Evolutionary conservation across 768 basidiomycete species (phyloP), one percentile per base, ranked within the genome.

Genomic region (Neoboletus subvelutipes): DNA sequence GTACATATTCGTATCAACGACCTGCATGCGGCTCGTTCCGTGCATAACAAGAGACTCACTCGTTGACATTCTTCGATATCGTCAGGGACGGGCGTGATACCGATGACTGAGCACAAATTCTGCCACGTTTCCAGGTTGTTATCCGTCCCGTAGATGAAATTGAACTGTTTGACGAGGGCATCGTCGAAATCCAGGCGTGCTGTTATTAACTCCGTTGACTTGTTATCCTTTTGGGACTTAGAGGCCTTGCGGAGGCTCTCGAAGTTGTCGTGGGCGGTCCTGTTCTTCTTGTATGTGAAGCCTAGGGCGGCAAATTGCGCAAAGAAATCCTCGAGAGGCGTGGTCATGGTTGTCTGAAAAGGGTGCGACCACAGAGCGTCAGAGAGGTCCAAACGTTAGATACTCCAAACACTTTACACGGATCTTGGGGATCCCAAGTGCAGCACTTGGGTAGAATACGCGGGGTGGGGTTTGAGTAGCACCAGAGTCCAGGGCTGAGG

Each of bases 261-360:
- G 20, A 70, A 68, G 55, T 72, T 71, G 39, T 18, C n/a, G 31
- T 60, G 58, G 0, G 69, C 69, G 7, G 67, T 58, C 15, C 8
- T 26, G 28, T 50, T 28, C 17, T 12, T 13, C 3, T 24, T 33
- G 29, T 71, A 70, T 15, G 50, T 17, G n/a, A 67, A 70, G 0
- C 56, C 51, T 2, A 60, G 41, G 29, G 2, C 10, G 50, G 61
- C 56, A 17, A 64, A 70, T 17, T 40, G 59, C 11, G 26, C 61
- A 45, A 70, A 72, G 54, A 72, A 72, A 1, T 45, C 49, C 5
- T 63, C 64, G 48, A 72, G 68, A 18, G 70, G 64, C 10, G 31
- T 13, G 52, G 20, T 56, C 62, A 54, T 56, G 34, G 37, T 17
- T 33, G 22, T 39, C 63, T 65, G 34, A 10, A 39, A 8, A 12